Base-by-base conservation (phyloP, 2,329 filamentous ascomycete species). In the Penicillium sclerotiorum region DNA sequence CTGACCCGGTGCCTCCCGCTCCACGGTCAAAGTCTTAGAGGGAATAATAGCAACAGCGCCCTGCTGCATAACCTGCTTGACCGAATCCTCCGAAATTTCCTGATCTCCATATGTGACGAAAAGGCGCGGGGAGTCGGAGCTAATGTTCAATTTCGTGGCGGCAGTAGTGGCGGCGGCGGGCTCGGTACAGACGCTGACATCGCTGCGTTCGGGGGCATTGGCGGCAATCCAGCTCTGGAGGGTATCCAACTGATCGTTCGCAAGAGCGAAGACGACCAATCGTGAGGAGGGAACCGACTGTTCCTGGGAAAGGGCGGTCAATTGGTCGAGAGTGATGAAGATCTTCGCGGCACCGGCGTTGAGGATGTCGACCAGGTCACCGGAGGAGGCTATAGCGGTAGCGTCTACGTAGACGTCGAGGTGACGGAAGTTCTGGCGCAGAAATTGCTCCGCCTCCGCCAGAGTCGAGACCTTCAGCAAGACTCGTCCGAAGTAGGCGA, bases 281-380 rank as follows among this genome's bases (percentile, higher is more conserved):
- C 85, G 75, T 48, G 79, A 77, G 8, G 79, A 75, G 11, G 73
- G 71, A 36, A 85, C 73, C 23, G 78, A 78, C 58, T 78, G 71
- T 58, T 78, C 72, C 41, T 74, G 60, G 44, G 78, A 72, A 36
- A 88, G 71, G 15, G 74, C 69, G 33, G 77, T 76, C 45, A 95
- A 76, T 67, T 90, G 87, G 49, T 85, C 79, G 40, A 85, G 81
- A 15, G 81, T 81, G 43, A 96, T 88, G 69, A 97, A 94, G 55
- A 94, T 87, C 68, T 87, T 94, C 45, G 85, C 83, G 6, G 91
- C 90, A 52, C 94, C 94, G 56, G 85, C 83, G 69, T 99, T 89
- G 48, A 99, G 83, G 28, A 97, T 80, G 39, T 88, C 82, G 46
- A 93, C 75, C 28, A 97, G 78, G 56, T 95, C 88, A 58, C 91